Conservation (phyloP, 768 basidiomycete genomes). For the Chalciporus sphaerocephalus region DNA sequence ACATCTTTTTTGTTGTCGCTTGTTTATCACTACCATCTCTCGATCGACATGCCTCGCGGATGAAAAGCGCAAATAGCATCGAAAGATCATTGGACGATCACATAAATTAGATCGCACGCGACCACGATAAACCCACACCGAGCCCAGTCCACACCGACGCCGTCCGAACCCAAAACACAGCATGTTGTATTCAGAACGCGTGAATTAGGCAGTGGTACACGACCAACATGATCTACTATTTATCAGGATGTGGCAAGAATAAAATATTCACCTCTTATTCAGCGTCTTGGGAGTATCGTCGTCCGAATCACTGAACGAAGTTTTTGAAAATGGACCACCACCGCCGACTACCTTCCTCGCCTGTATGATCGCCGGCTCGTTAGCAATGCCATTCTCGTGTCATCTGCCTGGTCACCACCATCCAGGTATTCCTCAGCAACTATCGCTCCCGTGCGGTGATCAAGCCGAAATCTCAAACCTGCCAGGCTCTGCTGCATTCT, state of each 20-base stretch:
- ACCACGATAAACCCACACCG: too few species aligned
- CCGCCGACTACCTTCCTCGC: conserved; percentile 1
- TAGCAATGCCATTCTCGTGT: conserved; percentile 14
- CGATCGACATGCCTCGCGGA: conserved; percentile 3
- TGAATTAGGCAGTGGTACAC: background rate
- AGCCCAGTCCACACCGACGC: too few species aligned
- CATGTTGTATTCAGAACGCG: too few species aligned
- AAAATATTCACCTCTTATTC: background rate
- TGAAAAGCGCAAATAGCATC: background rate
- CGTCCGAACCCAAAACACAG: too few species aligned
- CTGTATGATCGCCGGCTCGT: conserved; percentile 5
- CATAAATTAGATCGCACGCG: background rate
- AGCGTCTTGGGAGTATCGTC: background rate
- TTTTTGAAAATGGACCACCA: conserved; percentile 1
- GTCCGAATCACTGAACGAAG: conserved; percentile 2
- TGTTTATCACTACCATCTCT: conserved; percentile 15
- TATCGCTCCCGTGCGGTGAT: conserved; percentile 57
- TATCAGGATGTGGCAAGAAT: background rate
- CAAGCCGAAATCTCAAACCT: conserved; percentile 51
- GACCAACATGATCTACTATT: too few species aligned
- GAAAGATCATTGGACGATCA: background rate
- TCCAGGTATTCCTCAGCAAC: conserved; percentile 46
- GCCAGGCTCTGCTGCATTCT: conserved; percentile 46
- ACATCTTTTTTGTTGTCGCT: conserved; percentile 19
- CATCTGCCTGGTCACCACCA: conserved; percentile 5